Base-by-base conservation (phyloP, 164 flowering plant genomes). In the Umbellularia californica region DNA sequence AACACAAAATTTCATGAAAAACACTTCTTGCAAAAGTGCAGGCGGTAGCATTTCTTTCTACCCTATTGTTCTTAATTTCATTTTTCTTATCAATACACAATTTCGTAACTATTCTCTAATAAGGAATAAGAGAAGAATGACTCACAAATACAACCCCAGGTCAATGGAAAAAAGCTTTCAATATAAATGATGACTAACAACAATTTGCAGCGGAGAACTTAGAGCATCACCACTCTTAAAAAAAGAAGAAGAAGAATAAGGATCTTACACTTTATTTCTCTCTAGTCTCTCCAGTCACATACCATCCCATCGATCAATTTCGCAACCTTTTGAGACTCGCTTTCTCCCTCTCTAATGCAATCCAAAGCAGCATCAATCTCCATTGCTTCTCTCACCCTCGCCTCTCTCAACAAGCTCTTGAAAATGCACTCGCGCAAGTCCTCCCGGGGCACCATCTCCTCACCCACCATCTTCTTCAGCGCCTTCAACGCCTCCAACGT, bases 321-420 rank as follows among this genome's bases (percentile, higher is more conserved):
- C 27, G 19, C 2, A 15, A 17, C 69, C 20, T n/a, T 24, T 14
- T 14, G 60, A 55, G n/a, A 20, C 20, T 27, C 47, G 1, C n/a
- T 13, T 5, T 30, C 69, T 33, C 55, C 68, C 3, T 23, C 55
- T 4, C 68, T 68, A 41, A 70, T 47, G 1, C 69, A 12, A 22
- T 58, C 72, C 60, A 75, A 20, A 14, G 73, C 73, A 1, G 30
- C 60, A 62, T 69, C 70, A 35, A 75, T 11, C 63, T 70, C 77
- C 27, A 33, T 15, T 1, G 77, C 77, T n/a, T 75, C 77, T 20
- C 63, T 69, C 68, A 75, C 77, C 41, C 77, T 35, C 13, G 77
- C 77, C 69, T 75, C 77, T 47, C 77, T 69, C 73, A 75, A 69
- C 77, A 75, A 50, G 41, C 73, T 23, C 68, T 55, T 62, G 24